Conservation (phyloP, 345 rosid genomes). For the Eucalyptus cloeziana region DNA sequence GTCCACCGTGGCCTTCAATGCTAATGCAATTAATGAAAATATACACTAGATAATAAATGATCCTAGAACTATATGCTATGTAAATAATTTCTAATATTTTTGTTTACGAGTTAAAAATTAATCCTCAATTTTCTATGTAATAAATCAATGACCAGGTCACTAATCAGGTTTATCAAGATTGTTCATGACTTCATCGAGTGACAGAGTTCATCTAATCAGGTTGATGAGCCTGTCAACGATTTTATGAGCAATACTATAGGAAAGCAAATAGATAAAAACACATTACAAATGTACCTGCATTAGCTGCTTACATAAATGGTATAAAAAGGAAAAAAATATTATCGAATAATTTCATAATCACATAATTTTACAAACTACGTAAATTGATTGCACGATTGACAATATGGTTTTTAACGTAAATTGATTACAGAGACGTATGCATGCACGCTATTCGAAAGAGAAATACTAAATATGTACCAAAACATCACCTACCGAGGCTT, state of each 20-base stretch:
- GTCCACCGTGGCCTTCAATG: no score
- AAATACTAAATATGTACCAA: no score
- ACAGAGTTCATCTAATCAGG: background rate
- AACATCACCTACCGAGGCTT: no score
- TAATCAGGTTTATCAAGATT: no score
- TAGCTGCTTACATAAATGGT: background rate
- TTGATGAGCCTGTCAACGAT: background rate
- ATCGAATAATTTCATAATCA: background rate
- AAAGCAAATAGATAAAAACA: no score
- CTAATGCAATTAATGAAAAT: no score
- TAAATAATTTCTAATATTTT: no score
- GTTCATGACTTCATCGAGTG: background rate
- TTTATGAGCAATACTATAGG: background rate
- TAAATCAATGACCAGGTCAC: fast-evolving
- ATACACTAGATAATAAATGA: no score
- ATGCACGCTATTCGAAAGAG: no score
- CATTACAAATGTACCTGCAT: background rate
- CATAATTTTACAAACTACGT: background rate
- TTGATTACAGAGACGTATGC: background rate
- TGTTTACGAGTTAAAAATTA: no score
- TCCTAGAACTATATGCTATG: no score
- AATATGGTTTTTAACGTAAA: background rate
- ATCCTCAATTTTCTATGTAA: fast-evolving
- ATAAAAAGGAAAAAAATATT: no score
- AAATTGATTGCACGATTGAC: background rate